Conservation (phyloP, 768 basidiomycete species). For the Mycena kentingensis region DNA sequence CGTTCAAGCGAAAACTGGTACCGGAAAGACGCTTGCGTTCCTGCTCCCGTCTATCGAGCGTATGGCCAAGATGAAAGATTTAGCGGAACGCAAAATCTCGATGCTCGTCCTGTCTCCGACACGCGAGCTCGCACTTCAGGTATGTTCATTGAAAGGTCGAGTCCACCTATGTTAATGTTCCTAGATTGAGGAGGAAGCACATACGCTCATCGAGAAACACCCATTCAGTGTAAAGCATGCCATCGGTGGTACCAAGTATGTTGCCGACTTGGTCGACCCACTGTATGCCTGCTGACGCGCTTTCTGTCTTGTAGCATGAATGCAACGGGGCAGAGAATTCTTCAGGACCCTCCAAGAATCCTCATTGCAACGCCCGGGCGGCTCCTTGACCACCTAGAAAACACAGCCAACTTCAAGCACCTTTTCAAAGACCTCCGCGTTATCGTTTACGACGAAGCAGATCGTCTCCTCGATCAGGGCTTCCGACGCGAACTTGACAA, state of each 20-base stretch:
- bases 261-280: slow-evolving; percentile 6
- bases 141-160: slow-evolving; percentile 44
- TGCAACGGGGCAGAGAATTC: slow-evolving; percentile 26
- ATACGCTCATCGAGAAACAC: slow-evolving; percentile 42
- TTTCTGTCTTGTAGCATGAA: slow-evolving; percentile 17
- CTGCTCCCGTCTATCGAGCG: slow-evolving; percentile 75
- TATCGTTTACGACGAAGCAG: slow-evolving; percentile 73
- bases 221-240: slow-evolving; percentile 47
- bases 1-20: slow-evolving; percentile 61
- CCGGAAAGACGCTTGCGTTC: slow-evolving; percentile 72
- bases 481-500: slow-evolving; percentile 70
- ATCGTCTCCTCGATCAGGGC: slow-evolving; percentile 72
- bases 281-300: not conserved
- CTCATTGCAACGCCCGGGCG: slow-evolving; percentile 77
- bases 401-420: slow-evolving; percentile 35
- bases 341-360: slow-evolving; percentile 44
- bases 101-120: slow-evolving; percentile 73
- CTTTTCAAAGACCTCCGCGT: slow-evolving; percentile 42
- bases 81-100: slow-evolving; percentile 41
- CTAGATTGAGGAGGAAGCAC: slow-evolving; percentile 65
- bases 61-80: slow-evolving; percentile 44
- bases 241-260: slow-evolving; percentile 59
- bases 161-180: slow-evolving; percentile 22
- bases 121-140: slow-evolving; percentile 73
- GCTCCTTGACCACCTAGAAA: slow-evolving; percentile 69